phyloP scores from a whole-genome alignment of 2,329 filamentous ascomycete genomes.

The Cladosporium colombiae region DNA sequence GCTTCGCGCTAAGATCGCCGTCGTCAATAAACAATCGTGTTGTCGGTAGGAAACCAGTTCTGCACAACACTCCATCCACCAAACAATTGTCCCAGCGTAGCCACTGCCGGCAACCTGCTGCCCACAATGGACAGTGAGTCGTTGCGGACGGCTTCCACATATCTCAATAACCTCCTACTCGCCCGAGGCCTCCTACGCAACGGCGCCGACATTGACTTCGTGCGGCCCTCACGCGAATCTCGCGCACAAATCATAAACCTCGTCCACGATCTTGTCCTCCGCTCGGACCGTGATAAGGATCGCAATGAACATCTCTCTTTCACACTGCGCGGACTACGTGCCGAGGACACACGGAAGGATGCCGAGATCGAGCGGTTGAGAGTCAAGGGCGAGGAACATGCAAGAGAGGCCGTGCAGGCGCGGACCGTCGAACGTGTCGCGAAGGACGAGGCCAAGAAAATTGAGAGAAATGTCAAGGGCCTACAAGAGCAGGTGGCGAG shows the following conservation, averaged over 20 bases:
- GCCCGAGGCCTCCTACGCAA: conserved; percentile 63
- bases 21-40: background rate
- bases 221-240: conserved; percentile 64
- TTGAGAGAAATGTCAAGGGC: conserved; percentile 71
- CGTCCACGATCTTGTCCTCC: conserved; percentile 87
- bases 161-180: conserved; percentile 67
- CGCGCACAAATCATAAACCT: conserved; percentile 89
- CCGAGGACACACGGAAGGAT: conserved; percentile 72
- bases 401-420: conserved; percentile 67
- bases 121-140: conserved; percentile 49
- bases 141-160: conserved; percentile 62
- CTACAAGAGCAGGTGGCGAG: conserved; percentile 81
- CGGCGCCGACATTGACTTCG: conserved; percentile 78
- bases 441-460: conserved; percentile 78
- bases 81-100: conserved; percentile 22
- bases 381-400: conserved; percentile 56
- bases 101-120: background rate
- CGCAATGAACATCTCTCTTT: conserved; percentile 80
- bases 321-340: conserved; percentile 73
- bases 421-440: conserved; percentile 73
- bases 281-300: conserved; percentile 90
- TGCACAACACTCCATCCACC: background rate
- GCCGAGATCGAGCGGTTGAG: conserved; percentile 57
- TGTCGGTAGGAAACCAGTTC: background rate
- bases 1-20: background rate